Evolutionary conservation across 2,329 filamentous ascomycete genomes (phyloP).

Genomic region (Trichoderma atrobrunneum): DNA sequence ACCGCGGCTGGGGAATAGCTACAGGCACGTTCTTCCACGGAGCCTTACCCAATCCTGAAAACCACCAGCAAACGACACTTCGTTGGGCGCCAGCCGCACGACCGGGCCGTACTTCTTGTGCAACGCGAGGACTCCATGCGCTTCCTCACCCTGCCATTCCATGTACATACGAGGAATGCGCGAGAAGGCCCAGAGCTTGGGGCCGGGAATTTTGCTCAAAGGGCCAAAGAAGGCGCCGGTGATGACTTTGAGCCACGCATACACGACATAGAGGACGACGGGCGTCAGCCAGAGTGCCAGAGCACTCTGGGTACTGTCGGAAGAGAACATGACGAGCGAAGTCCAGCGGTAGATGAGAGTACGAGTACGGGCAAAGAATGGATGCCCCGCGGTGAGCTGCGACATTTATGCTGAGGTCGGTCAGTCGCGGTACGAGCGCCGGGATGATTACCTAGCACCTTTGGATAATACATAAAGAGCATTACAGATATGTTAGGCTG

Average conservation of each 20-base stretch:
- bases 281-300: not conserved
- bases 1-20: not conserved
- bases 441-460: not conserved
- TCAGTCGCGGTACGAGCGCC: not conserved
- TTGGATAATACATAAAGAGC: not conserved
- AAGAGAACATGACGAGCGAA: not conserved
- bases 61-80: slow-evolving; percentile 49
- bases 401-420: not conserved
- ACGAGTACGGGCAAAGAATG: not conserved
- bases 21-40: not conserved
- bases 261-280: not conserved
- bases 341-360: not conserved
- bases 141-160: not conserved
- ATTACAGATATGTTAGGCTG: not conserved
- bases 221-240: not conserved
- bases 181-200: not conserved
- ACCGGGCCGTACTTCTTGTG: slow-evolving; percentile 56
- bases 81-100: slow-evolving; percentile 55
- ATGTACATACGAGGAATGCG: not conserved
- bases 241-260: not conserved
- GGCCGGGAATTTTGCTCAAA: slow-evolving; percentile 1
- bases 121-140: not conserved
- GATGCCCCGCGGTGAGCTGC: not conserved
- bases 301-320: not conserved
- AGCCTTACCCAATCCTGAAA: not conserved